These are phyloP conservation scores for Lunularia cruciata DNA, from an alignment of 225 moss, liverwort and hornwort species.

Conservation along the genomic window DNA sequence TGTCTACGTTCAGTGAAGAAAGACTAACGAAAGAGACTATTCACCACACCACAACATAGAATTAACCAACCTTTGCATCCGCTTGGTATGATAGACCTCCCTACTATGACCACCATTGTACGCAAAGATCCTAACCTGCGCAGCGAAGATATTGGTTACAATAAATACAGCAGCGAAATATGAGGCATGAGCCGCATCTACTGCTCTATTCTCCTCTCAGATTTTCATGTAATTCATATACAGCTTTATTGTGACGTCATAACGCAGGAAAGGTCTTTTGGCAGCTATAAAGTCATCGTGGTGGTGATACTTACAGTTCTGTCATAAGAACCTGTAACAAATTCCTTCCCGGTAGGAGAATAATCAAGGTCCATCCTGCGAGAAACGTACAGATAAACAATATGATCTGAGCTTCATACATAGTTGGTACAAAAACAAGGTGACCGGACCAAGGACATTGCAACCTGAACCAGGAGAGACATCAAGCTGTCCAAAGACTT, in stretches of 20 bases:
- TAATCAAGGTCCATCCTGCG: conserved; percentile 93
- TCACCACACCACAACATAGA: no score
- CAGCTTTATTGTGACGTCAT: no score
- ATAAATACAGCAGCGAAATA: no score
- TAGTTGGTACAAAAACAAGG: not conserved
- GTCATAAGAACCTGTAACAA: conserved; percentile 98
- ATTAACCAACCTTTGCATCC: conserved; percentile 81
- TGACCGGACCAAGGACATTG: no score
- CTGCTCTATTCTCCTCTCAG: no score
- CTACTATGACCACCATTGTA: conserved; percentile 95
- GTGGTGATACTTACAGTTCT: conserved; percentile 63
- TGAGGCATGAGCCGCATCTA: no score
- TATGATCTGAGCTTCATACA: not conserved
- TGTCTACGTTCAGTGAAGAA: no score
- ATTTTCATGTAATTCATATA: no score
- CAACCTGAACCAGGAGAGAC: no score
- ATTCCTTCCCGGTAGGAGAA: conserved; percentile 89
- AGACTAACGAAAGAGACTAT: no score
- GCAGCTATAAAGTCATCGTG: not conserved
- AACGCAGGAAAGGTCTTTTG: no score
- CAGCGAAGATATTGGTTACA: not conserved
- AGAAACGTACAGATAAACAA: not conserved
- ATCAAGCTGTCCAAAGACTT: conserved; percentile 28
- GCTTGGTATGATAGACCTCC: conserved; percentile 95
- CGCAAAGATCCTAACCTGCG: conserved; percentile 82